Base-by-base conservation (phyloP, 2,329 filamentous ascomycete species). In the Plectosphaerella cucumerina region DNA sequence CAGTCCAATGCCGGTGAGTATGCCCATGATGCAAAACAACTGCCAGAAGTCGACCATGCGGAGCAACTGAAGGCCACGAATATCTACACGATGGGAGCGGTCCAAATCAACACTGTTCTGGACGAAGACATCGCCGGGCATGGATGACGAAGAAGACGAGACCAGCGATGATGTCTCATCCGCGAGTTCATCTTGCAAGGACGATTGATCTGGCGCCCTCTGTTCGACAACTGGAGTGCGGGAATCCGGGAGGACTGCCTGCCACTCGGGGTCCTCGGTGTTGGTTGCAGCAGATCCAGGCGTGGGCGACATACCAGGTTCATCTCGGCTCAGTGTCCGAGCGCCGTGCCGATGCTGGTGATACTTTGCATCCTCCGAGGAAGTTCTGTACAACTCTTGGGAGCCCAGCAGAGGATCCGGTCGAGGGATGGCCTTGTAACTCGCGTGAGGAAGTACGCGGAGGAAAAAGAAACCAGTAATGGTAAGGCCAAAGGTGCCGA, bases 1-100 rank as follows among this genome's bases (percentile, higher is more conserved):
- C 58, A 99, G 74, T 11, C 94, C 94, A 60, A 97, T 88, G 48
- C 94, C 94, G 5, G 91, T 90, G 55, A 97, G 75, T n/a, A 97
- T 81, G 37, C 86, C 91, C 80, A 99, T 89, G 58, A 96, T 84
- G 51, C 81, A 69, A 68, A 95, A 97, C 23, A 96, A 72, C 62
- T 95, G 88, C 91, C 92, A 97, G 69, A 97, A 99, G 58, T 95
- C 87, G 45, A 85, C 62, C 54, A 80, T 84, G 49, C 75, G 75
- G 31, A 96, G 71, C 64, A 99, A 77, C 15, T 80, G 78, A 63
- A 90, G 75, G 57, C 94, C 94, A 65, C 93, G 89, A 64, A 97
- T 87, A 84, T 97, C 94, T 90, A 89, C 70, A 78, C 85, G 85
- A 71, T 87, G 86, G 76, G 85, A 86, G 76, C 84, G 82, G 76